Conservation (phyloP, 2,329 filamentous ascomycete species). For the Fusarium sp. region DNA sequence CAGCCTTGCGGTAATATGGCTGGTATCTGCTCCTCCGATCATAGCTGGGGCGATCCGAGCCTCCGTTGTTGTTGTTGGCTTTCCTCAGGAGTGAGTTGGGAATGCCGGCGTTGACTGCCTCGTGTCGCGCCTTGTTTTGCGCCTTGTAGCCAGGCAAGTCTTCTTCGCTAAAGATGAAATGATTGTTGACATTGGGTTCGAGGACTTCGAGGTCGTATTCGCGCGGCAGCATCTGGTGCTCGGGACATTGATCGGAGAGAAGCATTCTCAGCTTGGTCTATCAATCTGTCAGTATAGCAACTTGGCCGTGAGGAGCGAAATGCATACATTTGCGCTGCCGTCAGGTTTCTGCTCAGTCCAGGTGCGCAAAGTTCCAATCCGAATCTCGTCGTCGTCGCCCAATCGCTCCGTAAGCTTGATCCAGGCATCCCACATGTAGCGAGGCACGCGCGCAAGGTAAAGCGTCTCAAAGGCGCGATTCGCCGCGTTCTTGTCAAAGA, state of each 20-base stretch:
- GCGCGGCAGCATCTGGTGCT: constrained; percentile 83
- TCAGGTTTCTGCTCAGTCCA: constrained; percentile 67
- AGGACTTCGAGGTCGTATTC: constrained; percentile 86
- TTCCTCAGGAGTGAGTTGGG: constrained; percentile 67
- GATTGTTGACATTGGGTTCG: constrained; percentile 77
- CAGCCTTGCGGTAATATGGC: constrained; percentile 77
- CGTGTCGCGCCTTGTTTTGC: constrained; percentile 65
- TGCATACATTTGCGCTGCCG: constrained; percentile 58
- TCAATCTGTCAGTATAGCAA: constrained; percentile 15
- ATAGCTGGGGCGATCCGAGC: constrained; percentile 60
- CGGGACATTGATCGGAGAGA: constrained; percentile 71
- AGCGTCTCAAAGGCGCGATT: constrained; percentile 59
- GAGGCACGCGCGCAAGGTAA: constrained; percentile 83
- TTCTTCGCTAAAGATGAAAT: constrained; percentile 93
- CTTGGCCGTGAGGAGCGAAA: not conserved
- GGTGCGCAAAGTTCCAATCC: constrained; percentile 79
- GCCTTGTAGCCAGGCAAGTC: constrained; percentile 74
- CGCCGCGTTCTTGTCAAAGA: constrained; percentile 60
- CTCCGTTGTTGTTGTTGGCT: constrained; percentile 48
- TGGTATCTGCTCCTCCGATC: constrained; percentile 60
- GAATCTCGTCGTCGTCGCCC: constrained; percentile 84
- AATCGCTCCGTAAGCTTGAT: constrained; percentile 64
- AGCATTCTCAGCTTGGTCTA: constrained; percentile 69
- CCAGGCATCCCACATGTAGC: constrained; percentile 86
- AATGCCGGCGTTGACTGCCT: constrained; percentile 69